Conservation (phyloP, 1,139 yeast species). For the Geotrichum reessii region DNA sequence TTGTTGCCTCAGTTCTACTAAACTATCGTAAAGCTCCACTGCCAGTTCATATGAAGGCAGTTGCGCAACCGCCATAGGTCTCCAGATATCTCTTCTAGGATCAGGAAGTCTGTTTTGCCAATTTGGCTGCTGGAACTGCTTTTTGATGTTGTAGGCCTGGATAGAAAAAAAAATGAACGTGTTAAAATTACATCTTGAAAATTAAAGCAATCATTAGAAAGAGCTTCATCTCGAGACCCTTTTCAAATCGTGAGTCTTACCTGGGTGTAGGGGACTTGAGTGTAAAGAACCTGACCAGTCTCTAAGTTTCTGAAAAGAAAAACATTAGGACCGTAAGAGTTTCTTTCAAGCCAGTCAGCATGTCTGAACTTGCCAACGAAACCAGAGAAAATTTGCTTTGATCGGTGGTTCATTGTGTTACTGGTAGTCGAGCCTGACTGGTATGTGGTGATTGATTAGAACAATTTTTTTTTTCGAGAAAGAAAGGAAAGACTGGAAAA, state of each 20-base stretch:
- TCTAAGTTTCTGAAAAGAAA: conserved; percentile 78
- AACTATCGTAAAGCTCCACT: conserved; percentile 65
- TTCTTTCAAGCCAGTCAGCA: conserved; percentile 45
- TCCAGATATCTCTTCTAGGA: conserved; percentile 80
- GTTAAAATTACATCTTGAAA: too few species aligned
- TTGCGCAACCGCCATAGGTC: conserved; percentile 81
- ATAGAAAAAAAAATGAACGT: not conserved
- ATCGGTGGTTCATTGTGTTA: conserved; percentile 11
- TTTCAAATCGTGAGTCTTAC: conserved; percentile 3
- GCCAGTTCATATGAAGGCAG: conserved; percentile 61
- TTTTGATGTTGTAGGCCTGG: conserved; percentile 58
- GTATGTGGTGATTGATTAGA: not conserved
- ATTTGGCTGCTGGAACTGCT: conserved; percentile 65
- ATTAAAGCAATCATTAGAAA: too few species aligned
- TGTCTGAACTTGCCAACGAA: conserved; percentile 28
- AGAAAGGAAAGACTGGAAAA: not conserved
- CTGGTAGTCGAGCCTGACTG: not conserved
- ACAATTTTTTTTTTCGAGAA: not conserved
- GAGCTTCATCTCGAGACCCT: too few species aligned
- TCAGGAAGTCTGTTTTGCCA: conserved; percentile 82
- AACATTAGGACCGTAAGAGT: conserved; percentile 72
- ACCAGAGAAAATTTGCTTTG: conserved; percentile 12
- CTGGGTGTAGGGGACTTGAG: conserved; percentile 63
- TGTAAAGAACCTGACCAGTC: conserved; percentile 82
- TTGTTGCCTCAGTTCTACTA: conserved; percentile 65